Conservation (phyloP, 352 stramenopile genomes). For the Globisporangium emineosum region DNA sequence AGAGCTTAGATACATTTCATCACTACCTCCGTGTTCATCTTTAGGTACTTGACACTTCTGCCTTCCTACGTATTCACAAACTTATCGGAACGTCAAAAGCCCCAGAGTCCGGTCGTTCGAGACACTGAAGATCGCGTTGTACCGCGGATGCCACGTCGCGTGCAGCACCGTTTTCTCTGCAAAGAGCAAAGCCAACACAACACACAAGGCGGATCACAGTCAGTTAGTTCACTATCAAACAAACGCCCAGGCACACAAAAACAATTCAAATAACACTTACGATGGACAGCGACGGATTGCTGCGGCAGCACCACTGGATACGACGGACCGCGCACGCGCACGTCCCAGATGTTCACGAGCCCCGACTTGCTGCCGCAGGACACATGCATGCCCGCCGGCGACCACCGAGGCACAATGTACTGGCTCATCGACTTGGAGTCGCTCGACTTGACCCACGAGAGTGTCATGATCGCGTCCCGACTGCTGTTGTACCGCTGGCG, state of each 20-base stretch:
- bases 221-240: not conserved
- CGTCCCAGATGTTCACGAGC: conserved; percentile 75
- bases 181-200: not conserved
- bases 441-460: conserved; percentile 51
- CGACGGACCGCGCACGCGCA: conserved; percentile 57
- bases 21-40: conserved; percentile 5
- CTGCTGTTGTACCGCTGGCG: conserved; percentile 40
- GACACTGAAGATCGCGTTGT: conserved; percentile 86
- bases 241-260: conserved; percentile 3
- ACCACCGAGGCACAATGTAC: conserved; percentile 85
- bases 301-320: conserved; percentile 62
- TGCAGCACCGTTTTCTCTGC: conserved; percentile 83
- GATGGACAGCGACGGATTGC: conserved; percentile 68
- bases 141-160: conserved; percentile 78
- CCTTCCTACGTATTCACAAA: not conserved
- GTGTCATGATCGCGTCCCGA: conserved; percentile 47
- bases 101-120: conserved; percentile 79
- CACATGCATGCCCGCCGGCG: conserved; percentile 59
- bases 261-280: conserved; percentile 39
- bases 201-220: not conserved
- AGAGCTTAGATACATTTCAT: not conserved
- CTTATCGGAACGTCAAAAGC: conserved; percentile 71
- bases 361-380: conserved; percentile 67
- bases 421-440: conserved; percentile 71
- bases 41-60: not conserved